Evolutionary conservation across 2,329 filamentous ascomycete species (phyloP).

Genomic region (Taxawa tesnikishii): DNA sequence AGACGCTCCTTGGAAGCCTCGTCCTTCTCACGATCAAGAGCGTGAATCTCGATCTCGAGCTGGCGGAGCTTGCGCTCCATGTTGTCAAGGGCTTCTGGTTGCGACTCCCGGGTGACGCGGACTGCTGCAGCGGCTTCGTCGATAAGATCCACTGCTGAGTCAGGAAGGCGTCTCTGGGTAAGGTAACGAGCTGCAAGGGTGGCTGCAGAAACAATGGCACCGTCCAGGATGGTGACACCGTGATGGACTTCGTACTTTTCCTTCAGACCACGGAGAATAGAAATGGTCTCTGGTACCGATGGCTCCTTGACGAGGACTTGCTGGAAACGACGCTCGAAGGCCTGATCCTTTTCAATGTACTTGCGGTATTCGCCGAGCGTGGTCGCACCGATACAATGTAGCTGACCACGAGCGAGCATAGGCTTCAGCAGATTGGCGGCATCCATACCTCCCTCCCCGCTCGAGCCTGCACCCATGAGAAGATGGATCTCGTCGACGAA

Average conservation of each 20-base stretch:
- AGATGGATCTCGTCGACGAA: conserved; percentile 99
- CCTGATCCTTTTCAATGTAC: conserved; percentile 97
- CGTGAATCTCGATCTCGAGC: conserved; percentile 94
- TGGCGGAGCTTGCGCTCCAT: conserved; percentile 83
- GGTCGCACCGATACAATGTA: conserved; percentile 96
- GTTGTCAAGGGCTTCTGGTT: conserved; percentile 90
- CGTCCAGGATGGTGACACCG: conserved; percentile 91
- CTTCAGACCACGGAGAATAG: conserved; percentile 95
- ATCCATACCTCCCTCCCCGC: conserved; percentile 96
- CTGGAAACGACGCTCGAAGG: conserved; percentile 97
- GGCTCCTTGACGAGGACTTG: conserved; percentile 97
- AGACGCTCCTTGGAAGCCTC: conserved; percentile 80
- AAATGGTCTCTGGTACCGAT: conserved; percentile 76
- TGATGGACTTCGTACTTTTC: conserved; percentile 98
- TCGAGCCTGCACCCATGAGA: conserved; percentile 91
- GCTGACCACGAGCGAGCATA: conserved; percentile 90
- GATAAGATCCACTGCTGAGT: conserved; percentile 92
- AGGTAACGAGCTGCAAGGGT: conserved; percentile 88
- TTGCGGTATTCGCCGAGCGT: conserved; percentile 94
- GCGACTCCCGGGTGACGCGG: conserved; percentile 85
- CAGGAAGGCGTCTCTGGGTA: conserved; percentile 78
- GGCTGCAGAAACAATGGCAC: conserved; percentile 82
- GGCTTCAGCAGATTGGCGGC: conserved; percentile 95
- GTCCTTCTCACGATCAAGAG: conserved; percentile 85
- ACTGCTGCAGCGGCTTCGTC: conserved; percentile 97